These are phyloP conservation scores for Rhododendron molle DNA, from an alignment of 148 eudicot species.

Conservation along the genomic window DNA sequence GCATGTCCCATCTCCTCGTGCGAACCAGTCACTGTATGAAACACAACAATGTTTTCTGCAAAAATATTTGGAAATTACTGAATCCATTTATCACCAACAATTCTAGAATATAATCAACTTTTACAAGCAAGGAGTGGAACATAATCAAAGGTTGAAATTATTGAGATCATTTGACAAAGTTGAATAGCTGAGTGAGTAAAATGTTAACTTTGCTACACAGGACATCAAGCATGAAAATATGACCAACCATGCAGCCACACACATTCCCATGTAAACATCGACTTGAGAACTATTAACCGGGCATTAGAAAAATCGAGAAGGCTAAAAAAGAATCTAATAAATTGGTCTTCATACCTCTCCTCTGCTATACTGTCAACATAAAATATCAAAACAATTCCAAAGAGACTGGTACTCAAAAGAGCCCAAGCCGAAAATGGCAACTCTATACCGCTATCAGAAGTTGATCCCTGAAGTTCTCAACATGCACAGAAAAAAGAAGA, in stretches of 20 bases:
- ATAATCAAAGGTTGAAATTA: neutral
- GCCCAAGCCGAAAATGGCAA: slow-evolving; percentile 75
- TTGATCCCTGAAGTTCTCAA: slow-evolving; percentile 60
- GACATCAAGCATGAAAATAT: neutral
- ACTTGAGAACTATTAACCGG: slow-evolving; percentile 2
- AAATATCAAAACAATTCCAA: slow-evolving; percentile 80
- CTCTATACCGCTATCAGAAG: slow-evolving; percentile 42
- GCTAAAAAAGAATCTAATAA: neutral
- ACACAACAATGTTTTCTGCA: neutral
- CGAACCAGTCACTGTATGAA: neutral
- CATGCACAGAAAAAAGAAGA: neutral
- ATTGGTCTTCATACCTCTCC: slow-evolving; percentile 60
- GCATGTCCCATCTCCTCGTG: neutral
- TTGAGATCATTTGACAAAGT: neutral
- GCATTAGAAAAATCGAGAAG: neutral
- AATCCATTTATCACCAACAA: neutral
- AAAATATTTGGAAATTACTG: neutral
- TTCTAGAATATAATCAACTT: neutral
- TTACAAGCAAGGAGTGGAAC: neutral
- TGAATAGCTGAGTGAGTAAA: neutral
- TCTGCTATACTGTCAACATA: slow-evolving; percentile 93
- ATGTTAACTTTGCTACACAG: neutral
- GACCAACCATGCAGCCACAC: neutral
- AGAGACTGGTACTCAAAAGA: slow-evolving; percentile 64
- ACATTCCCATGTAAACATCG: neutral